phyloP scores from a whole-genome alignment of 2,329 filamentous ascomycete genomes.

The Penicillium crustosum region DNA sequence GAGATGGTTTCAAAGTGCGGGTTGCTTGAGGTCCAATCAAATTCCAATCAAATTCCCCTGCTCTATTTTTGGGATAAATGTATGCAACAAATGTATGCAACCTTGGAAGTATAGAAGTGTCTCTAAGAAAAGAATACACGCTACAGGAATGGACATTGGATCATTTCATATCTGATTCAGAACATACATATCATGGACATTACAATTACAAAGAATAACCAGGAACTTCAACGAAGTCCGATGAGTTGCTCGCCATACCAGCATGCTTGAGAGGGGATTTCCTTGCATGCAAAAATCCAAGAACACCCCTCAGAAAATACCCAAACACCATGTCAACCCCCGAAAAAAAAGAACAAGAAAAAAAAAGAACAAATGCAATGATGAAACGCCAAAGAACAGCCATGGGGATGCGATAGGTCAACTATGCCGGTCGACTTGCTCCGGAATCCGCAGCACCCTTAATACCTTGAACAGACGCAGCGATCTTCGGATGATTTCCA shows the following conservation, averaged over 20 bases:
- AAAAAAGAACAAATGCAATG: constrained; percentile 1
- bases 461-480: constrained; percentile 18
- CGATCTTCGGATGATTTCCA: constrained; percentile 49
- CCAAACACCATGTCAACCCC: constrained; percentile 1
- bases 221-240: constrained; percentile 2
- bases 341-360: background rate
- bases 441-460: constrained; percentile 32
- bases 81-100: too few relatives aligned
- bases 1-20: constrained; percentile 15
- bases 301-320: constrained; percentile 6
- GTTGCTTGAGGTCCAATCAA: constrained; percentile 20
- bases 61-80: background rate
- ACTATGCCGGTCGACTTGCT: constrained; percentile 35
- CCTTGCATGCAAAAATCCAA: constrained; percentile 21
- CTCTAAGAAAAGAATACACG: background rate
- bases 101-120: background rate
- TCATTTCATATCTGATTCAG: constrained; percentile 11
- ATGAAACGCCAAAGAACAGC: background rate
- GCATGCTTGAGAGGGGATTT: constrained; percentile 27
- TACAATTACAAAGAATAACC: constrained; percentile 21
- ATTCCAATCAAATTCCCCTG: constrained; percentile 16
- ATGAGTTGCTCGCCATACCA: constrained; percentile 17
- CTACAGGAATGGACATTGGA: background rate
- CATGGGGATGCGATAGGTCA: background rate
- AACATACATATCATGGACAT: constrained; percentile 21